Conservation (phyloP, 2,329 filamentous ascomycete genomes). For the Blastomyces gilchristii region DNA sequence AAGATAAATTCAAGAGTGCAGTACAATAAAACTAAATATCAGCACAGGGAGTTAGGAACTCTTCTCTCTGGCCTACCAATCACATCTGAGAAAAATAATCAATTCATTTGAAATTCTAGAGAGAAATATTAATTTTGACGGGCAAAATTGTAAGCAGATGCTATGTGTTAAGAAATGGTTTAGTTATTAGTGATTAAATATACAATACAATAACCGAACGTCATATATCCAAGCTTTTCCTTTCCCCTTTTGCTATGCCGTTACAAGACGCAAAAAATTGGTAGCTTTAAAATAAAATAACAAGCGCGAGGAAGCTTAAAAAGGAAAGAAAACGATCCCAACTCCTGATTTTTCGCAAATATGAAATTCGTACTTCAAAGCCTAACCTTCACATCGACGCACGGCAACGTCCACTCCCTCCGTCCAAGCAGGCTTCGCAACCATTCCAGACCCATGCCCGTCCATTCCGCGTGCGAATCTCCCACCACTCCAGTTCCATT, state of each 20-base stretch:
- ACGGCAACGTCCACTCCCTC: constrained; percentile 83
- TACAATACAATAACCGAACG: neutral
- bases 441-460: constrained; percentile 75
- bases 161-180: neutral
- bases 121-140: neutral
- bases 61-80: no score
- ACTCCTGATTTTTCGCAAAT: neutral
- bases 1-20: no score
- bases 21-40: neutral
- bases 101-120: no score
- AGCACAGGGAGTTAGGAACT: neutral
- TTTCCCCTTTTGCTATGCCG: neutral
- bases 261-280: neutral
- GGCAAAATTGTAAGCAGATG: neutral
- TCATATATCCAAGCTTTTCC: constrained; percentile 1
- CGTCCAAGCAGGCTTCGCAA: constrained; percentile 67
- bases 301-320: neutral
- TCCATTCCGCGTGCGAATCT: constrained; percentile 52
- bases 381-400: constrained; percentile 76
- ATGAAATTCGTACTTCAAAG: constrained; percentile 40
- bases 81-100: no score
- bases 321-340: neutral
- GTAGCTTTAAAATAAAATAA: neutral
- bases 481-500: constrained; percentile 20
- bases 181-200: neutral